Conservation (phyloP, 2,329 filamentous ascomycete species). For the Trichoderma afroharzianum region DNA sequence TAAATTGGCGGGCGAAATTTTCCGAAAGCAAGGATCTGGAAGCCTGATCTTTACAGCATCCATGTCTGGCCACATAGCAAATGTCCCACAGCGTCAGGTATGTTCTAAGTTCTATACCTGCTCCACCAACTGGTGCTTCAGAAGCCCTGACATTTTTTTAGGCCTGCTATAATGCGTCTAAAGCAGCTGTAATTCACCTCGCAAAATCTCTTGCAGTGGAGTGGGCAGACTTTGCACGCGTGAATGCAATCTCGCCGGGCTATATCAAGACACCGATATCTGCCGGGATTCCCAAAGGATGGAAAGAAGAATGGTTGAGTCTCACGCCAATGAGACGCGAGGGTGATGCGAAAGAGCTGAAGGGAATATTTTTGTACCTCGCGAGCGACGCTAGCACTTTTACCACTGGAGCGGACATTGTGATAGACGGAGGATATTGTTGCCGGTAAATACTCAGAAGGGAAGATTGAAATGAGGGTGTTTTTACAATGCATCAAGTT, state of each 20-base stretch:
- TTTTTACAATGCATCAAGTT: background rate
- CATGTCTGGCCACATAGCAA: background rate
- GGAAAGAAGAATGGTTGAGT: conserved; percentile 34
- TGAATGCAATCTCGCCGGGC: conserved; percentile 38
- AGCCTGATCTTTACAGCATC: background rate
- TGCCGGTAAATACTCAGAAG: conserved; percentile 22
- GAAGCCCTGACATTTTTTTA: background rate
- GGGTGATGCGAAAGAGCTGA: conserved; percentile 30
- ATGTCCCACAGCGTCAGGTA: background rate
- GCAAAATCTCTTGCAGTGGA: conserved; percentile 42
- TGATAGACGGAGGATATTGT: conserved; percentile 21
- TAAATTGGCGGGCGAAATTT: background rate
- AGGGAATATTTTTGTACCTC: conserved; percentile 31
- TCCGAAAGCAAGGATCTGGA: background rate
- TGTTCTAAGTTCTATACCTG: background rate
- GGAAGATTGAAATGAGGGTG: background rate
- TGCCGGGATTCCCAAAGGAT: conserved; percentile 31
- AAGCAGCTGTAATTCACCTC: conserved; percentile 38
- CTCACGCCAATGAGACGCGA: conserved; percentile 30
- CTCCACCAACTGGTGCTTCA: background rate
- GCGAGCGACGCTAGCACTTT: conserved; percentile 6
- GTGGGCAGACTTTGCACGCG: conserved; percentile 41
- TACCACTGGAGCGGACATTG: conserved; percentile 6
- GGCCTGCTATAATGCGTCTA: conserved; percentile 41
- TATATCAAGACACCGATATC: conserved; percentile 38